Base-by-base conservation (phyloP, 2,329 filamentous ascomycete genomes). In the Aspergillus hiratsukae region DNA sequence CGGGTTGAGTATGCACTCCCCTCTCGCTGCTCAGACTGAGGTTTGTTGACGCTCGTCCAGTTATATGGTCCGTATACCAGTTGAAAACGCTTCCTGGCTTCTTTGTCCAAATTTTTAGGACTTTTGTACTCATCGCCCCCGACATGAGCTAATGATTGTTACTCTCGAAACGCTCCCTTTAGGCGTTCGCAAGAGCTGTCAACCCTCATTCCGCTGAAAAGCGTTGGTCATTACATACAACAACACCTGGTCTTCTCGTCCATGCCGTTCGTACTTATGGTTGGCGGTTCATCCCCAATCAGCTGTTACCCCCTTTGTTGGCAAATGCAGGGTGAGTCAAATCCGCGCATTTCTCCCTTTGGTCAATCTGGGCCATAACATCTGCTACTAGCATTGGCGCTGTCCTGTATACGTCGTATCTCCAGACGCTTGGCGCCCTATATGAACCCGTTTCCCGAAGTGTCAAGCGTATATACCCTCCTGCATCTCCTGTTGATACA, bases 1-100 rank as follows among this genome's bases (percentile, higher is more conserved):
- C 81, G 92, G 57, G 91, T 97, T 61, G 92, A 97, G 78, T 96
- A 91, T 70, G 81, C 80, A 58, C 54, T 45, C 51, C 45, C 43
- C 43, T 40, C 19, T 21, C n/a, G 9, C n/a, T 25, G 21, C 50
- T 23, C 54, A n/a, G 27, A 25, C 45, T 43, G 35, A 41, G 17
- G 27, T 53, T 55, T 55, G 49, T 60, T 69, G 55, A 71, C 58
- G 31, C 48, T 51, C 21, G 11, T 35, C 52, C 23, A 81, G 80
- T 66, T 82, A 82, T 59, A 79, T 81, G 78, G 79, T 81, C 77
- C 57, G 57, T 55, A 50, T 49, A 53, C 52, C 49, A 55, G 50
- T 43, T n/a, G 10, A 43, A 43, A 21, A 19, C 40, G 27, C 17
- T 41, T 49, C 53, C 58, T 55, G 51, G 21, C n/a, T 49, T 28